Conservation (phyloP, 495 filamentous ascomycete genomes). For the Penicillium antarcticum region DNA sequence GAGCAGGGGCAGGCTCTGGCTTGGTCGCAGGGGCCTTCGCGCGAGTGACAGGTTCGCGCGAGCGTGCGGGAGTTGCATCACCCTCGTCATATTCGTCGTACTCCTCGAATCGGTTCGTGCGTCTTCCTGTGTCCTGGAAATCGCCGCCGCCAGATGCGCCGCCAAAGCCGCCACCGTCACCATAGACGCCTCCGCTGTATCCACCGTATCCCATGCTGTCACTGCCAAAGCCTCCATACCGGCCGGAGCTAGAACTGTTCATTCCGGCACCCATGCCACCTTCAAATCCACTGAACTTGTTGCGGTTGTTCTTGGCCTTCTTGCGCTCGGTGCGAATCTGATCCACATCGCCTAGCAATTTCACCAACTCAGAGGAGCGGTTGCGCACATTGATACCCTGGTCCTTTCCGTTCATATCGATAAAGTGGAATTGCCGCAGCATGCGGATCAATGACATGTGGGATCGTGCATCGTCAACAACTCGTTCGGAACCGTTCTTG, state of each 20-base stretch:
- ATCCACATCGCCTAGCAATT: constrained; percentile 91
- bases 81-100: constrained; percentile 95
- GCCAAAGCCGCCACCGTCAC: constrained; percentile 52
- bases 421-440: constrained; percentile 97
- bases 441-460: constrained; percentile 95
- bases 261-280: constrained; percentile 64
- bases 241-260: constrained; percentile 54
- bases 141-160: constrained; percentile 37
- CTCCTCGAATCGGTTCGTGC: constrained; percentile 83
- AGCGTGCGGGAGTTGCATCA: constrained; percentile 42
- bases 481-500: constrained; percentile 96
- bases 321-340: constrained; percentile 89
- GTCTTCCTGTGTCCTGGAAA: constrained; percentile 62
- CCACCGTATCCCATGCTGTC: constrained; percentile 71
- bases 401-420: constrained; percentile 95
- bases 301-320: constrained; percentile 83
- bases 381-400: constrained; percentile 98
- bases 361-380: constrained; percentile 90
- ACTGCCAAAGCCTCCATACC: constrained; percentile 89
- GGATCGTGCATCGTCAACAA: constrained; percentile 94
- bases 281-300: constrained; percentile 93
- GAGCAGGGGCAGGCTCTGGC: constrained; percentile 53
- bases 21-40: constrained; percentile 62
- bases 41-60: constrained; percentile 41
- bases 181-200: constrained; percentile 84